Percentiles rank a stretch among this genome's conserved stretches.
Evolutionary conservation across 2,329 filamentous ascomycete species (phyloP).

Genomic region (Microcyclosporella mali): DNA sequence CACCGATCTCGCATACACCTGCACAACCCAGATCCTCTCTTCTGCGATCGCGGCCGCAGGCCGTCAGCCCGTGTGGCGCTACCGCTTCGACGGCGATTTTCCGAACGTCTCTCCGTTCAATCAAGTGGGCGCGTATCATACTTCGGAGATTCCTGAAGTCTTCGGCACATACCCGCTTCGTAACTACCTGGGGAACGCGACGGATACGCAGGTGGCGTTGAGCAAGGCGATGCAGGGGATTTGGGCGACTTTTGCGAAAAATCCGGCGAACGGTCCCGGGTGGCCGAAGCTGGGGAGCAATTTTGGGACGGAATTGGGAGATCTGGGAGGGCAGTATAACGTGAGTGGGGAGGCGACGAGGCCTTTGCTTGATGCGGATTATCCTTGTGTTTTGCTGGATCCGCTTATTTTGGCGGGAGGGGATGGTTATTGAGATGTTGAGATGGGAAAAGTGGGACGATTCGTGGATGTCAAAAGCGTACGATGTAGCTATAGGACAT

Average conservation of each 20-base stretch:
- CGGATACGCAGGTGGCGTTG: slow-evolving; percentile 11
- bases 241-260: slow-evolving; percentile 18
- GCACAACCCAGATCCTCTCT: slow-evolving; percentile 16
- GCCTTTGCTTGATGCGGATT: slow-evolving; percentile 2
- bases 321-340: slow-evolving; percentile 6
- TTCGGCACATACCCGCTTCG: slow-evolving; percentile 20
- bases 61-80: slow-evolving; percentile 22
- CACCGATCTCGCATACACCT: slow-evolving; percentile 21
- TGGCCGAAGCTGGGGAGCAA: slow-evolving; percentile 20
- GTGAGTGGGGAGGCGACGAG: slow-evolving; percentile 6
- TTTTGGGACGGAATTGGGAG: slow-evolving; percentile 5
- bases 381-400: slow-evolving; percentile 7
- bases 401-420: not conserved
- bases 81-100: slow-evolving; percentile 26
- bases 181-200: slow-evolving; percentile 9
- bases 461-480: too few species aligned
- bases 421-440: too few species aligned
- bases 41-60: slow-evolving; percentile 11
- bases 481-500: too few species aligned
- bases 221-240: slow-evolving; percentile 15
- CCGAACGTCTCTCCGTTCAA: slow-evolving; percentile 20
- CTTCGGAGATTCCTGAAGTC: slow-evolving; percentile 26
- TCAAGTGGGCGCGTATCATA: slow-evolving; percentile 29
- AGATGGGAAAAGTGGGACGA: too few species aligned
- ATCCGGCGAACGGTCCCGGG: slow-evolving; percentile 18